These are phyloP conservation scores for Chaetomium globosum DNA, from an alignment of 2,329 filamentous ascomycete species.

Conservation along the genomic window DNA sequence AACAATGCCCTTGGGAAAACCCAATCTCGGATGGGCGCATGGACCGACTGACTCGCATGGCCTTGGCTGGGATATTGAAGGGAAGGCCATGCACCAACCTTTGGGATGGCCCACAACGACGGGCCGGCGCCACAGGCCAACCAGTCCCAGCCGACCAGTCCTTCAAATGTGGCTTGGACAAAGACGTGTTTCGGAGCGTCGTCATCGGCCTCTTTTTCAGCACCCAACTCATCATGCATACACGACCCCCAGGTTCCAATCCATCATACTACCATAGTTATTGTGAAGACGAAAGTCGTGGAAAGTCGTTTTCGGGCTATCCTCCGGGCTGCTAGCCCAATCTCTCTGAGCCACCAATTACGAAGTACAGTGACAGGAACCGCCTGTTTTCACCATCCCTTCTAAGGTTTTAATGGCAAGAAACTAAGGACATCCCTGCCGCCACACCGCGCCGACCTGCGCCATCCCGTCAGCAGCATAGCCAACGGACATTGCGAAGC, in stretches of 20 bases:
- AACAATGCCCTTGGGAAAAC: background rate
- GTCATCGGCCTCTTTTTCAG: conserved; percentile 3
- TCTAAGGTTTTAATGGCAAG: background rate
- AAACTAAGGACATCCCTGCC: conserved; percentile 6
- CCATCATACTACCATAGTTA: background rate
- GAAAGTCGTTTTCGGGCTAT: no score
- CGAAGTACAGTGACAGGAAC: background rate
- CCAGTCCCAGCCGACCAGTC: background rate
- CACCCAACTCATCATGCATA: conserved; percentile 47
- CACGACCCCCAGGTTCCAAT: conserved; percentile 29
- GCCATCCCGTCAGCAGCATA: conserved; percentile 17
- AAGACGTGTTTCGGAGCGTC: conserved; percentile 6
- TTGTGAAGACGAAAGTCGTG: background rate
- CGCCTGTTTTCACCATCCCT: conserved; percentile 2
- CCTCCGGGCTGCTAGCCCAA: background rate
- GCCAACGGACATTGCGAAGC: conserved; percentile 14
- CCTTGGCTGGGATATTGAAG: background rate
- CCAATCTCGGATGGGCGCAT: background rate
- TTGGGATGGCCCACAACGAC: background rate
- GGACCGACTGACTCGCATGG: background rate
- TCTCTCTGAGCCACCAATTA: background rate
- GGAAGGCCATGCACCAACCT: background rate
- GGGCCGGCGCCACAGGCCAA: conserved; percentile 14
- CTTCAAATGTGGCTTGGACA: conserved; percentile 5
- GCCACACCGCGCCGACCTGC: conserved; percentile 4